Evolutionary conservation across 805 yeast genomes (phyloP).

Genomic region (Yamadazyma ubonensis): DNA sequence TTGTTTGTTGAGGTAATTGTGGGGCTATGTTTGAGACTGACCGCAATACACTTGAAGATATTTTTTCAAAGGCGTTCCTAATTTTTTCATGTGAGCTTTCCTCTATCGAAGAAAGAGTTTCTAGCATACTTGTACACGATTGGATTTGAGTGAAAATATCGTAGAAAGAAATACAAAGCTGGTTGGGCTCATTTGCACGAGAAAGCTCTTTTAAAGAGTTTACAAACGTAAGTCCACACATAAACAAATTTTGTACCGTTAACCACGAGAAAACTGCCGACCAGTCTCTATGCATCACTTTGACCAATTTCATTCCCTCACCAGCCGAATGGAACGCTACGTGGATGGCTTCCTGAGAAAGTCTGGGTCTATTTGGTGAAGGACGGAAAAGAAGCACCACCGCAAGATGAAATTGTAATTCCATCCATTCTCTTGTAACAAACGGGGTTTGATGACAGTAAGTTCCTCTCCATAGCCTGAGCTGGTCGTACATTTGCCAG

Average conservation of each 20-base stretch:
- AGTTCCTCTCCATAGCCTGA: slow-evolving; percentile 14
- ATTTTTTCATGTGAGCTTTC: slow-evolving; percentile 14
- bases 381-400: slow-evolving; percentile 16
- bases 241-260: slow-evolving; percentile 15
- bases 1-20: slow-evolving; percentile 5
- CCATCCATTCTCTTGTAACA: slow-evolving; percentile 16
- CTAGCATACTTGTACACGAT: slow-evolving; percentile 16
- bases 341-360: slow-evolving; percentile 14
- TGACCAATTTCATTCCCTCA: slow-evolving; percentile 15
- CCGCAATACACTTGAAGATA: slow-evolving; percentile 14
- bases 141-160: slow-evolving; percentile 14
- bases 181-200: slow-evolving; percentile 1
- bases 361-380: slow-evolving; percentile 13
- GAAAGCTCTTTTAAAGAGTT: slow-evolving; percentile 15
- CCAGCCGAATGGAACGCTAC: slow-evolving; percentile 17
- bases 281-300: slow-evolving; percentile 16
- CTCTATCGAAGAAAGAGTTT: slow-evolving; percentile 13
- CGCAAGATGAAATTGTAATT: slow-evolving; percentile 15
- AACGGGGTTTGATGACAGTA: slow-evolving; percentile 12
- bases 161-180: slow-evolving; percentile 13
- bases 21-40: slow-evolving; percentile 11
- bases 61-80: slow-evolving; percentile 16
- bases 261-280: slow-evolving; percentile 17
- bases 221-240: slow-evolving; percentile 17
- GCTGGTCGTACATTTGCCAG: slow-evolving; percentile 17